Evolutionary conservation across 1,284 basidiomycete species (phyloP), one percentile per base, ranked within the genome.

Genomic region (Bjerkandera adusta): DNA sequence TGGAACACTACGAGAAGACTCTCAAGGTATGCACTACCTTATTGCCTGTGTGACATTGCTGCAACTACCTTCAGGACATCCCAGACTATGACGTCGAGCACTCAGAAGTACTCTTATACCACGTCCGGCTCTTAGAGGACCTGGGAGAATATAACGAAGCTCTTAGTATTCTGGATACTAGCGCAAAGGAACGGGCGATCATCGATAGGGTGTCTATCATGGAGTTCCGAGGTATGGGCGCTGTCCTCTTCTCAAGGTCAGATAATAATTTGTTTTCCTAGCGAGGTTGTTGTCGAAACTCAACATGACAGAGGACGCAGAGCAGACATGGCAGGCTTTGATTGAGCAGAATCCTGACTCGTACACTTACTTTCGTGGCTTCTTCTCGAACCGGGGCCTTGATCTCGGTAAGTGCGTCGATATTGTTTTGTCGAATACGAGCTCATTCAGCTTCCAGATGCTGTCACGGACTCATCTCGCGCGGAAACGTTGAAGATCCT

Each of bases 321-420:
- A 88, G 52, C 74, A 83, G 49, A 81, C 88, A 0, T 97, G 92
- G 85, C 74, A 79, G 29, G 71, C 78, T 1, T 70, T 98, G 16
- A 80, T 99, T 45, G 84, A 91, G 48, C 83, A 86, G 61, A 98
- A 97, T 61, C 73, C 92, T 1, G 94, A 98, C 57, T 84, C 80
- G 60, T 79, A 85, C 58, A 80, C 81, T 43, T 93, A 94, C 65
- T 95, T 94, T 70, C 69, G 71, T 25, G 86, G 83, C 2, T 88
- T 86, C 60, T 74, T 97, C 22, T 65, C 68, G 10, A 80, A 81
- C 55, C 78, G 83, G 48, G 84, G 79, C 3, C 68, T 91, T 36
- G 74, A 83, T 52, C 65, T 90, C 15, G 77, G 88, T 90, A 56
- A 49, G 72, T 68, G 20, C 10, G 24, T 5, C 36, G 43, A 32